Evolutionary conservation across 1,284 basidiomycete genomes (phyloP), one percentile per base, ranked within the genome.

Genomic region (Taiwanofungus camphoratus): DNA sequence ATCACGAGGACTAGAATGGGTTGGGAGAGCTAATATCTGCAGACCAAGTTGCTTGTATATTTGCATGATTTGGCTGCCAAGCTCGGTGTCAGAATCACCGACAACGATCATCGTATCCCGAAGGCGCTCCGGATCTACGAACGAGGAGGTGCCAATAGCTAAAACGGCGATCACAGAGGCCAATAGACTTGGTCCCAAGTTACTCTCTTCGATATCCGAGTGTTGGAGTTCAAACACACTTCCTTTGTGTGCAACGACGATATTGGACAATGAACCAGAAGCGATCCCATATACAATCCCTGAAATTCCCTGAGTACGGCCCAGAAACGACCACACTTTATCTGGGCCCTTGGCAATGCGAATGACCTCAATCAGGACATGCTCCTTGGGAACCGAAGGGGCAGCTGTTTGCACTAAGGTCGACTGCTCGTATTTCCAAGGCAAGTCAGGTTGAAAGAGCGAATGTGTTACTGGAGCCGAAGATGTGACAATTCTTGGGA

Each of bases 51-150:
- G 47, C 2, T 27, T 12, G 31, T 42, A 53, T 4, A 49, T 9
- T 3, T 39, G n/a, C 4, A 23, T 27, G 5, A 53, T 30, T 22
- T 49, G 44, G n/a, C 36, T 15, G 3, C 47, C 43, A 2, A 50
- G 27, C 8, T 16, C 18, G 1, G 36, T 36, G 27, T 51, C 44
- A 4, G 42, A 30, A 18, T 46, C 42, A 2, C 42, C 41, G 8
- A 55, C 34, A 8, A 53, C 27, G 16, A 51, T 35, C 4, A 21
- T 37, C 24, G 26, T 24, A 7, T 38, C 21, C 3, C 22, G 19
- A n/a, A 55, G 43, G 19, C 49, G 50, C 18, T 35, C 39, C 12
- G 49, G 53, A 9, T 48, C 23, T 1, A 44, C 20, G 35, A 51
- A 49, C 12, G 47, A 29, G 3, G 34, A 15, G 3, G 34, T 19